Base-by-base conservation (phyloP, 78 protist genomes). In the Bodo saltans region DNA sequence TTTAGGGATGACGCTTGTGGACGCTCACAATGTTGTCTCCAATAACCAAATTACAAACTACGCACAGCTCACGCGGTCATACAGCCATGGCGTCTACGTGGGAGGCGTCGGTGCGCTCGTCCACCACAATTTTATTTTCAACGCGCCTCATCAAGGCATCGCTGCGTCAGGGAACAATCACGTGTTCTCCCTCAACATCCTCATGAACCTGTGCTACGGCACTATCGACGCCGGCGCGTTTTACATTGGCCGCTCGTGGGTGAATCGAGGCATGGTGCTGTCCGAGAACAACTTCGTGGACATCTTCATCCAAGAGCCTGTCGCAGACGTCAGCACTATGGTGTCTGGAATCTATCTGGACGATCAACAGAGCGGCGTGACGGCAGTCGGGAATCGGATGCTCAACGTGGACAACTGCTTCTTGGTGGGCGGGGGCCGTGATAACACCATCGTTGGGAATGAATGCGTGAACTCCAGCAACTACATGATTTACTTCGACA, bases 211-310 rank as follows among this genome's bases (percentile, higher is more conserved):
- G 52, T 30, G 67, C 40, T 76, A 37, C 69, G 81, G 42, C n/a
- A 23, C 35, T 39, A 12, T 3, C 25, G 81, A 76, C 69, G 12
- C 81, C 12, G 67, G 81, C 40, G 81, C 81, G 25, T 76, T 68
- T 28, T 76, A 76, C 69, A 3, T 38, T 38, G 81, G 81, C 28
- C 67, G 81, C 41, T 67, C 81, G 69, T 76, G 81, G 81, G n/a
- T 40, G 40, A 28, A 12, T 25, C 11, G 81, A 3, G 29, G 29
- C 33, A 76, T 30, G 34, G 34, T 38, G 40, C 34, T 76, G 23
- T 27, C 8, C 40, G 52, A 3, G 12, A 76, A 76, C 35, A 21
- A 1, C 4, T 76, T 76, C 35, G 21, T 3, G 41, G 70, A 37
- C 41, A 39, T 76, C 41, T 2, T 1, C 35, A 39, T 67, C 32